phyloP scores from a whole-genome alignment of 2,329 filamentous ascomycete genomes.

The Scedosporium aurantiacum region DNA sequence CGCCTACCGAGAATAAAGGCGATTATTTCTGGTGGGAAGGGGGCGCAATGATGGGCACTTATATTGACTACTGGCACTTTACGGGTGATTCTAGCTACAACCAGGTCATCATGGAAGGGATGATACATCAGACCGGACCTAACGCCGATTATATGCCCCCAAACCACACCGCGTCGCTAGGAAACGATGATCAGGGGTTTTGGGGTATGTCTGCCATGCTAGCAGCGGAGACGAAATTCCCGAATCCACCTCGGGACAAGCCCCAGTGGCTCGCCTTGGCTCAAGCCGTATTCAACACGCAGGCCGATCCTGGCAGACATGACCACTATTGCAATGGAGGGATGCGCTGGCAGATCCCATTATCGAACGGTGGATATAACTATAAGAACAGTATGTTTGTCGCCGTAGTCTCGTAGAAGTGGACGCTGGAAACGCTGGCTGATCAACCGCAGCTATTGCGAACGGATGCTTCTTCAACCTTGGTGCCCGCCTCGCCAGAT shows the following conservation, averaged over 20 bases:
- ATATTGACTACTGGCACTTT: constrained; percentile 60
- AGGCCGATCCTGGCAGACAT: constrained; percentile 51
- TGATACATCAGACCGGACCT: constrained; percentile 48
- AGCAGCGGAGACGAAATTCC: constrained; percentile 54
- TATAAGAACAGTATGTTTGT: constrained; percentile 53
- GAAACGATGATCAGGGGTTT: constrained; percentile 62
- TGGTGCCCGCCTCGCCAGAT: constrained; percentile 58
- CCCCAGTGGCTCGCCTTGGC: constrained; percentile 55
- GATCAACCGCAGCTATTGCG: constrained; percentile 34
- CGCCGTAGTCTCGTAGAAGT: too few relatives aligned
- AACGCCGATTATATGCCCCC: constrained; percentile 47
- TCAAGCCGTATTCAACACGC: constrained; percentile 58
- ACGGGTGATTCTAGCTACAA: constrained; percentile 57
- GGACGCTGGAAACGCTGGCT: neutral
- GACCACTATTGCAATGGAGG: constrained; percentile 54
- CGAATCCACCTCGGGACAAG: constrained; percentile 40
- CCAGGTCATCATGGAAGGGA: constrained; percentile 40
- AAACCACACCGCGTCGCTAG: constrained; percentile 47
- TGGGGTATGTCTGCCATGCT: constrained; percentile 60
- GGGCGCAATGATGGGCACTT: constrained; percentile 55
- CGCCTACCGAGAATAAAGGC: constrained; percentile 31
- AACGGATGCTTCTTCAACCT: constrained; percentile 56
- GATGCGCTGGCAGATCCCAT: constrained; percentile 67
- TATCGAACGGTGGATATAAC: constrained; percentile 62
- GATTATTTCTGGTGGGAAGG: constrained; percentile 69